Evolutionary conservation across 352 stramenopile species (phyloP).

Genomic region (Pseudoperonospora humuli): DNA sequence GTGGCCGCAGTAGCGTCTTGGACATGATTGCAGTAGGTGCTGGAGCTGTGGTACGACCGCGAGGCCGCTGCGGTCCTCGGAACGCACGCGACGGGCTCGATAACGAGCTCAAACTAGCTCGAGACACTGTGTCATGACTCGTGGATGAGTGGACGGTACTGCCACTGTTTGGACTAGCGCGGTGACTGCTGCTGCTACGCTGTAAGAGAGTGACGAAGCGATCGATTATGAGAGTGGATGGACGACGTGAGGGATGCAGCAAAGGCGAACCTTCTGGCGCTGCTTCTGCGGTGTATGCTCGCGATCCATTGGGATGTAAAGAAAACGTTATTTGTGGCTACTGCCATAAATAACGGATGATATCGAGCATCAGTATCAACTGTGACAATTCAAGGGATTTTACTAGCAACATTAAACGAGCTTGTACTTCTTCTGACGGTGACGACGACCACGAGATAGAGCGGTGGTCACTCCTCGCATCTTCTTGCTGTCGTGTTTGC

Average conservation of each 20-base stretch:
- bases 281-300: conserved; percentile 69
- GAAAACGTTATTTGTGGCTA: not conserved
- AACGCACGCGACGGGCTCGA: conserved; percentile 13
- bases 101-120: conserved; percentile 4
- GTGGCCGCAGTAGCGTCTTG: conserved; percentile 38
- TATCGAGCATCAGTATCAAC: conserved; percentile 2
- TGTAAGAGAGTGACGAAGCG: conserved; percentile 8
- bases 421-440: conserved; percentile 59
- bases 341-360: too few relatives aligned
- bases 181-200: conserved; percentile 20
- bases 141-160: conserved; percentile 1
- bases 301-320: conserved; percentile 41
- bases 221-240: not conserved
- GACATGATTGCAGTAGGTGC: conserved; percentile 21
- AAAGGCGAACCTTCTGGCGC: conserved; percentile 52
- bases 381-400: too few relatives aligned
- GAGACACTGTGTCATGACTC: conserved; percentile 6
- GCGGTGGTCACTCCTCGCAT: conserved; percentile 19
- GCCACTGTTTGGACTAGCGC: conserved; percentile 2
- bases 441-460: conserved; percentile 31
- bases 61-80: conserved; percentile 16
- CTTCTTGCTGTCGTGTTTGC: conserved; percentile 39
- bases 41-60: conserved; percentile 20
- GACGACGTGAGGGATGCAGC: not conserved
- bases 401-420: too few relatives aligned